Percentiles rank a stretch among this genome's conserved stretches.
Conservation (phyloP, 768 basidiomycete genomes). For the Phaeolepiota aurea region DNA sequence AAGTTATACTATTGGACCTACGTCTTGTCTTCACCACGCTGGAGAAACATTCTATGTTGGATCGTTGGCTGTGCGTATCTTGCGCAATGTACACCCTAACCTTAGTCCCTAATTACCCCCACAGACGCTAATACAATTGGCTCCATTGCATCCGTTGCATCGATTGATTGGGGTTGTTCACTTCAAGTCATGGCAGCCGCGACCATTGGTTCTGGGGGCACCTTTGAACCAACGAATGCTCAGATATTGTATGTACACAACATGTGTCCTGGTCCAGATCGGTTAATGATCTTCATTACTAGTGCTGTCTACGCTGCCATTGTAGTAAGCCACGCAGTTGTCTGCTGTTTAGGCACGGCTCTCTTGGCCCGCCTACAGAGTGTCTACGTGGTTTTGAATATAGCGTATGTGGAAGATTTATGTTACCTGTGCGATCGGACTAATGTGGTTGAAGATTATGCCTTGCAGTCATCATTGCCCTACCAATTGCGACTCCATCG, state of each 20-base stretch:
- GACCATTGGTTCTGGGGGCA: constrained; percentile 40
- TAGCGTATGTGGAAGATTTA: constrained; percentile 36
- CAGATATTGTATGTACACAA: constrained; percentile 39
- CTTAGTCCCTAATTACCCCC: no score
- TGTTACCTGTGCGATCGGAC: neutral
- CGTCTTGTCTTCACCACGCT: constrained; percentile 29
- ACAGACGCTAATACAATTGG: constrained; percentile 46
- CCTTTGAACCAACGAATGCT: constrained; percentile 31
- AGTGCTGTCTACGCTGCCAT: constrained; percentile 63
- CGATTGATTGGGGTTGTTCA: constrained; percentile 61
- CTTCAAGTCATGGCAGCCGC: constrained; percentile 59
- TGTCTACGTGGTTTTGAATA: constrained; percentile 60
- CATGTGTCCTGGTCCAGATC: no score
- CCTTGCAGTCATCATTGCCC: constrained; percentile 57
- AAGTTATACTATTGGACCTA: constrained; percentile 50
- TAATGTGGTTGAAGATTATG: constrained; percentile 35
- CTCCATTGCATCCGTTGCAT: constrained; percentile 41
- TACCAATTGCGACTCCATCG: constrained; percentile 55
- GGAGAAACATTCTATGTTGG: constrained; percentile 40
- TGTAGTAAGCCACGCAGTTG: constrained; percentile 48
- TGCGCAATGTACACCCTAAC: no score
- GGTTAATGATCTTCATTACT: no score
- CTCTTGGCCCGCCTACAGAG: constrained; percentile 64
- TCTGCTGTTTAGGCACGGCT: constrained; percentile 62
- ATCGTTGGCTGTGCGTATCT: neutral